Evolutionary conservation across 1,284 basidiomycete genomes (phyloP), one percentile per base, ranked within the genome.

Genomic region (Stygiomarasmius scandens): DNA sequence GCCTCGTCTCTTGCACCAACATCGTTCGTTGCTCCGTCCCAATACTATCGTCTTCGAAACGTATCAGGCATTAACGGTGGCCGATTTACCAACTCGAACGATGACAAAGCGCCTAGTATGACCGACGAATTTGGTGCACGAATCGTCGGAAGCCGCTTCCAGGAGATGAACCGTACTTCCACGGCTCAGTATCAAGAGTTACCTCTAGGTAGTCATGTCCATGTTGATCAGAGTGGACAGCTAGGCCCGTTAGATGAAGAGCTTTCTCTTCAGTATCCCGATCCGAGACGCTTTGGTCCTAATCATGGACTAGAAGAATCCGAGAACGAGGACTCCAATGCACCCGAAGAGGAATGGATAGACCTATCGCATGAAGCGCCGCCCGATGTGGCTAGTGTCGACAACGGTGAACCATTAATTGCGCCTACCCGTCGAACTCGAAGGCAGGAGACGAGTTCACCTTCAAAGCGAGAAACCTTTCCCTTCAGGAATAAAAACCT

Each of bases 1-100:
- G 78, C 84, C 3, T 87, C 86, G 8, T 87, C 86, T n/a, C 77
- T 86, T 14, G 80, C 85, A 3, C 88, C 88, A 2, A 87, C 85
- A 3, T 87, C 87, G 2, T 91, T 89, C 65, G 84, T 90, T 14
- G 87, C 87, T n/a, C 89, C 89, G 12, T 90, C 87, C 3, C 82
- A 85, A 55, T 91, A 88, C 68, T 91, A 91, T 74, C 86, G 86
- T 64, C 79, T 91, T 34, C 78, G 84, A 36, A 76, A 79, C 29
- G 75, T 90, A 2, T 78, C 76, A 58, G 86, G 85, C 11, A 76
- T 90, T 34, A 85, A 74, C 54, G 82, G 81, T n/a, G 85, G 85
- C 4, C 76, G 80, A 22, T 82, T 86, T 58, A 73, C 79, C 12
- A 79, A 81, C 55, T 69, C 71, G 32, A 68, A 61, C 24, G 74